Percentiles rank a stretch among this genome's conserved stretches.
phyloP scores from a whole-genome alignment of 202 grass and related monocot species.

The Carex arenaria region DNA sequence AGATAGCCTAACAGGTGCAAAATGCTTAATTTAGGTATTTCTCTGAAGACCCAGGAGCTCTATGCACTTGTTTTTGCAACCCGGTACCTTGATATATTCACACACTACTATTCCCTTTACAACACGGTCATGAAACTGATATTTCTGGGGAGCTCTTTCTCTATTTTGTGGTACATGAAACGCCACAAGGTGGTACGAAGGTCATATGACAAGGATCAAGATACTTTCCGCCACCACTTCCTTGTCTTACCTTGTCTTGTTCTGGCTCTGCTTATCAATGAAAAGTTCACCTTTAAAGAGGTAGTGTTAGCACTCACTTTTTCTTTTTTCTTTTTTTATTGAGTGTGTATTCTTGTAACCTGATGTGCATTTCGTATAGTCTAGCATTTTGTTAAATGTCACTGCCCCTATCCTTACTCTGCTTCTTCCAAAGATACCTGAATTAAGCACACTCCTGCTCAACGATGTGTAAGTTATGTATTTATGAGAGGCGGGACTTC shows the following conservation, averaged over 20 bases:
- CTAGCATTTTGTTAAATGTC: background rate
- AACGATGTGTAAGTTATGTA: background rate
- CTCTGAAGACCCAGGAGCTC: conserved; percentile 72
- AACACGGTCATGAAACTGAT: conserved; percentile 66
- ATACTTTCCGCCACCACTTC: conserved; percentile 63
- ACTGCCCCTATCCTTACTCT: background rate
- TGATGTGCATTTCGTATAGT: background rate
- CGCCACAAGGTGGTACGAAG: conserved; percentile 62
- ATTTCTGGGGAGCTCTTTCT: conserved; percentile 65
- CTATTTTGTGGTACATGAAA: conserved; percentile 78
- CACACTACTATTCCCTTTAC: conserved; percentile 42
- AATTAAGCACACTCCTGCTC: background rate
- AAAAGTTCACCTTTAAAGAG: conserved; percentile 55
- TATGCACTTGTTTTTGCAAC: conserved; percentile 70
- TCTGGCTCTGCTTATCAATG: conserved; percentile 57
- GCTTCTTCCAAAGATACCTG: background rate
- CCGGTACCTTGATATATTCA: conserved; percentile 73
- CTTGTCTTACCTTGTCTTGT: conserved; percentile 60
- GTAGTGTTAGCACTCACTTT: conserved; percentile 15
- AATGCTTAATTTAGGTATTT: conserved; percentile 44
- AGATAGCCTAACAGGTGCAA: background rate
- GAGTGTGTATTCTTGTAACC: background rate
- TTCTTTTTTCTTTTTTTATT: background rate
- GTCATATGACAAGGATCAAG: conserved; percentile 74
- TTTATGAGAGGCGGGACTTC: background rate